Conservation (phyloP, 164 flowering plant species). For the Macadamia integrifolia region DNA sequence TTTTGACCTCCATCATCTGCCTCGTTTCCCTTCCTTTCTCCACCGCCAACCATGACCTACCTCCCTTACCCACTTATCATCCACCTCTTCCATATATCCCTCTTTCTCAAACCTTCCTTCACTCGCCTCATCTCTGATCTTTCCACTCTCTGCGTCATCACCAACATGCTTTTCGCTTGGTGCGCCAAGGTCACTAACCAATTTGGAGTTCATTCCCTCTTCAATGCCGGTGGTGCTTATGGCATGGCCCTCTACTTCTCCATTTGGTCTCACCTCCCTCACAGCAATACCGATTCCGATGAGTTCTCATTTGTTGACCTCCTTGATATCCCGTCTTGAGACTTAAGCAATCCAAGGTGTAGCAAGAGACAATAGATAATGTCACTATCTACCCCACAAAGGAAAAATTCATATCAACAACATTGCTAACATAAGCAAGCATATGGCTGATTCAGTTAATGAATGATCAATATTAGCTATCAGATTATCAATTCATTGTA, state of each 20-base stretch:
- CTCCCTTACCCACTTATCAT: neutral
- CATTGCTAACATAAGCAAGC: too few species aligned
- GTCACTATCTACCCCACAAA: too few species aligned
- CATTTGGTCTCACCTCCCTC: neutral
- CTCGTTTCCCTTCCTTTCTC: slow-evolving; percentile 4
- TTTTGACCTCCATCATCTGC: slow-evolving; percentile 1
- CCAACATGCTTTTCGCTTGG: slow-evolving; percentile 1
- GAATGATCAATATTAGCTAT: too few species aligned
- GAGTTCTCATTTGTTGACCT: neutral
- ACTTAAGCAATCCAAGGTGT: too few species aligned
- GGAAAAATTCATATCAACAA: too few species aligned
- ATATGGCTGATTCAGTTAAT: too few species aligned
- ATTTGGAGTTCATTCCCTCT: neutral
- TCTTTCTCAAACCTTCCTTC: slow-evolving; percentile 6
- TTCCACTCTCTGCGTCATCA: slow-evolving; percentile 5
- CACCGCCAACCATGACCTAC: slow-evolving; percentile 8
- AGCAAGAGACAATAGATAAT: too few species aligned
- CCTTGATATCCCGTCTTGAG: too few species aligned
- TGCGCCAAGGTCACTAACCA: neutral
- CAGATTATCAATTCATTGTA: too few species aligned
- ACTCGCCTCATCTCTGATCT: neutral
- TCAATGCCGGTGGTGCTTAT: neutral
- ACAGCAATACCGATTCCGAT: neutral
- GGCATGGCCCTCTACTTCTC: slow-evolving; percentile 1
- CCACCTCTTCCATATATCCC: neutral